phyloP scores from a whole-genome alignment of 2,329 filamentous ascomycete species.

The Phialophora macrospora region DNA sequence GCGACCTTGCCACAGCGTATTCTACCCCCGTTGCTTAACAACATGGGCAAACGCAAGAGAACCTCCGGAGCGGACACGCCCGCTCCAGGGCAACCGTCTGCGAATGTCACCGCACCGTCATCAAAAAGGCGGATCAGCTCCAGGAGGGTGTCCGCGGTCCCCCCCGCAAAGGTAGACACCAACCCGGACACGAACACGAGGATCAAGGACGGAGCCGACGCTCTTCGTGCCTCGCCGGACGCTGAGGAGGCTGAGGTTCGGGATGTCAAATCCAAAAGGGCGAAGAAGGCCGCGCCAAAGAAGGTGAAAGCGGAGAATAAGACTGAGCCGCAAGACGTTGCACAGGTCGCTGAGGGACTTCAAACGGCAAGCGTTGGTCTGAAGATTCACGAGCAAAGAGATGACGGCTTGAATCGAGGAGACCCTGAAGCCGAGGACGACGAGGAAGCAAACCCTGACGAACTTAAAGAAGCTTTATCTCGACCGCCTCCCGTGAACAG shows the following conservation, averaged over 20 bases:
- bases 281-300: slow-evolving; percentile 8
- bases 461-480: slow-evolving; percentile 62
- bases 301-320: neutral
- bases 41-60: slow-evolving; percentile 39
- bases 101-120: too few species aligned
- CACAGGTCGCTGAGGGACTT: neutral
- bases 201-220: slow-evolving; percentile 40
- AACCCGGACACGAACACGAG: slow-evolving; percentile 41
- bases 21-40: neutral
- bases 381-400: slow-evolving; percentile 38
- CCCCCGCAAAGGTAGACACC: slow-evolving; percentile 36
- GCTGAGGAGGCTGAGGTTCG: slow-evolving; percentile 29
- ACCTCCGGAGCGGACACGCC: slow-evolving; percentile 11
- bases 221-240: slow-evolving; percentile 42
- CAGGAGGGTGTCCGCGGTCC: slow-evolving; percentile 32
- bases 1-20: slow-evolving; percentile 10
- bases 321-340: neutral
- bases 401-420: slow-evolving; percentile 37
- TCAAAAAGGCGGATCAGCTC: slow-evolving; percentile 37
- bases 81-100: neutral
- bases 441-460: slow-evolving; percentile 58
- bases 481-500: slow-evolving; percentile 81
- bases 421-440: slow-evolving; percentile 62
- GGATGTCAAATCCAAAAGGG: slow-evolving; percentile 19
- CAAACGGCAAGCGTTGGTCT: slow-evolving; percentile 27